Evolutionary conservation across 2,329 filamentous ascomycete genomes (phyloP), one percentile per base, ranked within the genome.

Genomic region (Sporothrix brasiliensis): DNA sequence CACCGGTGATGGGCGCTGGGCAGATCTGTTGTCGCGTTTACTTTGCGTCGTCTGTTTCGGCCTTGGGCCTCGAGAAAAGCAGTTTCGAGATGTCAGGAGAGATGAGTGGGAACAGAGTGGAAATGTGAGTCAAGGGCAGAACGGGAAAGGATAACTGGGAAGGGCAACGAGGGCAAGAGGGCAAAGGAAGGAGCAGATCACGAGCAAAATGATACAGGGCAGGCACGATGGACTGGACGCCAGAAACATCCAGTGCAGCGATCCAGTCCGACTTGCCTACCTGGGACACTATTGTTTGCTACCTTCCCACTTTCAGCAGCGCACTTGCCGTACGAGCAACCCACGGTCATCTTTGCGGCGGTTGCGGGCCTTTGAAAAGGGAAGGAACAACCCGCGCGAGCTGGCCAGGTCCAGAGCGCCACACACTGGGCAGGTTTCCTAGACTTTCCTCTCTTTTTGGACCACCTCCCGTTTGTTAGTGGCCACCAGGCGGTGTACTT

Each of bases 301-400:
- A 49, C 21, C 16, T 47, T 24, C 6, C 16, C 30, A 24, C 19
- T 10, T 19, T 4, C 56, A n/a, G 7, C n/a, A 13, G 56, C 56
- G 56, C 56, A 11, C 54, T 44, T 34, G 13, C 56, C 19, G 41
- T 44, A 44, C 41, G 13, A 11, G 41, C 41, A 44, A 14, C 41
- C 41, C 58, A 47, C 58, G 13, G 24, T 63, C 13, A 21, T 6
- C 14, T 13, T 27, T 21, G 58, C n/a, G 58, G 58, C 58, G 47
- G 58, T 39, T 63, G 39, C 58, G 39, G 34, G 13, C 58, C 58
- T 30, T 61, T 61, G 39, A 21, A 44, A 34, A 53, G 19, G 53
- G 67, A 61, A 61, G 67, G 67, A 61, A 39, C 44, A 61, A 69
- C 24, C 54, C 60, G n/a, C 67, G 47, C 47, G 68, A n/a, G 24